Base-by-base conservation (phyloP, 352 stramenopile genomes). In the Poterioochromonas sp. region DNA sequence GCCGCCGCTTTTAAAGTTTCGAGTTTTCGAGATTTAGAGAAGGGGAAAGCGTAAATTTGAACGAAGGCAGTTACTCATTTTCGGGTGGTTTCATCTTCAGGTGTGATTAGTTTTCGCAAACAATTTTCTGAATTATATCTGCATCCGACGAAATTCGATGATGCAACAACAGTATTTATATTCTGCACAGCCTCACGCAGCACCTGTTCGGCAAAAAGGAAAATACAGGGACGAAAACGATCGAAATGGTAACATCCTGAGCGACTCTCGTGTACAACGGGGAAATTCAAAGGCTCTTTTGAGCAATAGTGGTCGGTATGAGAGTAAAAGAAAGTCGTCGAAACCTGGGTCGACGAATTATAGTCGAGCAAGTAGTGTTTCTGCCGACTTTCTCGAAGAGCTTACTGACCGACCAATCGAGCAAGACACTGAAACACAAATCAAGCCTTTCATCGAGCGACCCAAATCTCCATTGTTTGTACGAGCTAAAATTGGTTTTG, bases 371-470 rank as follows among this genome's bases (percentile, higher is more conserved):
- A 89, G 95, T 77, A 91, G 93, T 39, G 92, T 97, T 83, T 97
- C 92, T 0, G 92, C 97, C 76, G 94, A 90, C 69, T 97, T 94
- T 83, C 84, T 97, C 0, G 92, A 97, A 76, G 92, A 96, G 77
- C 88, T 97, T 44, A 92, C 88, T 0, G 92, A 97, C 79, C 85
- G 88, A 62, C 91, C 91, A 51, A 87, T 90, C 0, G 92, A 97
- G 80, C 80, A 86, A 15, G 89, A 95, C 76, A 85, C 85, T 12
- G 89, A 92, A 79, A 97, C 91, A 29, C 92, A 97, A 79, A 97
- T 92, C 0, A 90, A 97, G 79, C 85, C 90, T 26, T 84, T 94
- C 60, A 79, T 95, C 74, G 91, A 97, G 78, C 82, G 93, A 35
- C 84, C 89, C 1, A 83, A 88, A 0, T 81, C 81, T 29, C 84